Evolutionary conservation across 2,329 filamentous ascomycete species (phyloP), one percentile per base, ranked within the genome.

Genomic region (Nigrospora oryzae): DNA sequence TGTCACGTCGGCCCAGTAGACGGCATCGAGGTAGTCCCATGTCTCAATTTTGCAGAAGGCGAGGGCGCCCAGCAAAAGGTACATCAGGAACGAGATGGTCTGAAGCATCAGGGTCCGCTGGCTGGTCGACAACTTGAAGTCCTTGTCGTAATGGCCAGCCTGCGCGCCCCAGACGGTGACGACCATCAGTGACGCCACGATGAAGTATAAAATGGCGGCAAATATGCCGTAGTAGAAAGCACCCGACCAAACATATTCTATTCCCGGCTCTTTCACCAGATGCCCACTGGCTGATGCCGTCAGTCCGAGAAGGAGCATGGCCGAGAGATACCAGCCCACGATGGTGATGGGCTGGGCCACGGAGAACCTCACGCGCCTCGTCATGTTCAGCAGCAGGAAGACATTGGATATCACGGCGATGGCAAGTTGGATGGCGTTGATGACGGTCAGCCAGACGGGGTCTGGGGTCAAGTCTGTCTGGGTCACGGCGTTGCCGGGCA

Each of bases 31-130:
- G 56, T 84, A 95, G 16, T 72, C 68, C 82, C 89, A 93, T 4
- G 66, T 74, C 49, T 95, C 84, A 3, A 93, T 74, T 2, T 69
- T 69, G 6, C 80, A 79, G 57, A 93, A 95, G 0, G 95, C 67
- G 0, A 83, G 76, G 0, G 84, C 88, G 1, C 90, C 90, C 2
- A 89, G 64, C 0, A 86, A 80, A 0, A 96, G 69, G 70, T 93
- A 95, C 40, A 87, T 66, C 42, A 95, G 82, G 58, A 94, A 87
- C 45, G 86, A 69, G 63, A 94, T 94, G 1, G 89, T 95, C 63
- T 96, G 90, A 28, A 95, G 66, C 71, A 96, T 95, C 17, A 96
- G 69, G 0, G 88, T 95, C 11, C 90, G 78, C 62, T 96, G 90
- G 49, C 84, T 84, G 43, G 83, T 78, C 0, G 85, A 90, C 19